Percentiles rank a stretch among this genome's conserved stretches.
Conservation (phyloP, 345 rosid genomes). For the Cardamine chenopodiifolia region DNA sequence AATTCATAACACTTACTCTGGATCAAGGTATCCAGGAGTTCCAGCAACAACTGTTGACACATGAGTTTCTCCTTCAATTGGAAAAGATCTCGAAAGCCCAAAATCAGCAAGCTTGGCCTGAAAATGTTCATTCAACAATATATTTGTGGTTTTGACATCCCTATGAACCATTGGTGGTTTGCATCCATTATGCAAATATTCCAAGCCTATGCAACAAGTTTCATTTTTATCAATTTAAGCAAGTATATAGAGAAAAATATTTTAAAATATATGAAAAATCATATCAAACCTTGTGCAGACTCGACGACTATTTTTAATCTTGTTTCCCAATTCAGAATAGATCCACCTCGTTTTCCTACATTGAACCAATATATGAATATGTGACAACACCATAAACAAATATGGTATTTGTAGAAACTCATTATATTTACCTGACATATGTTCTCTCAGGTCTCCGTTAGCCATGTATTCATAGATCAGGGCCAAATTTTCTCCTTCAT, state of each 20-base stretch:
- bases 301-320: constrained; percentile 53
- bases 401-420: not conserved
- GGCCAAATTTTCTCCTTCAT: constrained; percentile 46
- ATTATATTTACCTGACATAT: constrained; percentile 37
- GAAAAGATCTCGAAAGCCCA: constrained; percentile 50
- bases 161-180: constrained; percentile 56
- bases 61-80: constrained; percentile 45
- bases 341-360: constrained; percentile 34
- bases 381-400: constrained; percentile 1
- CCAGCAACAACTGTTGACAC: constrained; percentile 42
- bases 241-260: not conserved
- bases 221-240: not conserved
- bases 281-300: constrained; percentile 52
- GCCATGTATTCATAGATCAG: constrained; percentile 58
- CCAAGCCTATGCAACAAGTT: constrained; percentile 42
- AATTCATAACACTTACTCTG: constrained; percentile 44
- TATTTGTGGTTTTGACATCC: constrained; percentile 55
- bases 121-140: constrained; percentile 49
- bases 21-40: constrained; percentile 57
- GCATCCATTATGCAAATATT: constrained; percentile 56
- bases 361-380: not conserved
- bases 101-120: constrained; percentile 57
- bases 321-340: constrained; percentile 48
- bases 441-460: constrained; percentile 37
- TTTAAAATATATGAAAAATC: not conserved